A percentile compares a stretch with the other conserved stretches of the same genome.
These are phyloP conservation scores for Phytophthora pluvialis DNA, from an alignment of 352 stramenopile genomes.

Conservation along the genomic window DNA sequence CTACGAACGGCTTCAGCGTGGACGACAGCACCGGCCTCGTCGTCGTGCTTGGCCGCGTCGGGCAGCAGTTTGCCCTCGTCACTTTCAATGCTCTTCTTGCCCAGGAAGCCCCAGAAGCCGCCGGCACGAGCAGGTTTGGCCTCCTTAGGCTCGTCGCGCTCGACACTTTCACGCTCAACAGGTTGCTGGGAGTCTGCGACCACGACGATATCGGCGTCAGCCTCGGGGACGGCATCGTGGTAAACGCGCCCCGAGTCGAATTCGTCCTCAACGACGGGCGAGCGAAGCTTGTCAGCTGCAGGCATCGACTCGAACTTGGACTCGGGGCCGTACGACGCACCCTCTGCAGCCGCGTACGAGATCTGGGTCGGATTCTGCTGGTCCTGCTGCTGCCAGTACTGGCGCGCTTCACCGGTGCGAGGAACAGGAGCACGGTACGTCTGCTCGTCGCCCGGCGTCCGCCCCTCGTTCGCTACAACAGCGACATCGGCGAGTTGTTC, in stretches of 20 bases:
- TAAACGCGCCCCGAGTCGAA: slow-evolving; percentile 1
- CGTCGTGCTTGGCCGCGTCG: background rate
- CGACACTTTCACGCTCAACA: slow-evolving; percentile 13
- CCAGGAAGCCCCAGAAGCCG: slow-evolving; percentile 28
- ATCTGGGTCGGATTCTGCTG: slow-evolving; percentile 7
- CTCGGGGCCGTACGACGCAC: slow-evolving; percentile 17
- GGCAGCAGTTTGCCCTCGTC: background rate
- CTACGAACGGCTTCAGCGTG: slow-evolving; percentile 17
- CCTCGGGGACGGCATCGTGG: no score
- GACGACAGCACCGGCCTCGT: background rate
- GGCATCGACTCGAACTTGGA: slow-evolving; percentile 20
- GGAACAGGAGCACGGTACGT: background rate
- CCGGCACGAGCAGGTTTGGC: slow-evolving; percentile 2
- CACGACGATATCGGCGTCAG: slow-evolving; percentile 4
- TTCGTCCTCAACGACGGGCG: slow-evolving; percentile 21
- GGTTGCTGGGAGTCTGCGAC: slow-evolving; percentile 6
- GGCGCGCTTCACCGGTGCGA: slow-evolving; percentile 1
- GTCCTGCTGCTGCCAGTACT: slow-evolving; percentile 20
- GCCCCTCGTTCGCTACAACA: background rate
- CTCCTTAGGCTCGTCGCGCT: slow-evolving; percentile 5
- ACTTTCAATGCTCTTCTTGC: slow-evolving; percentile 27
- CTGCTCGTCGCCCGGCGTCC: no score
- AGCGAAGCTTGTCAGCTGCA: slow-evolving; percentile 5
- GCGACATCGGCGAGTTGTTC: background rate
- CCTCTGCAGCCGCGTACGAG: slow-evolving; percentile 10